Evolutionary conservation across 2,329 filamentous ascomycete genomes (phyloP), one percentile per base, ranked within the genome.

Genomic region (Claviceps quebecensis): DNA sequence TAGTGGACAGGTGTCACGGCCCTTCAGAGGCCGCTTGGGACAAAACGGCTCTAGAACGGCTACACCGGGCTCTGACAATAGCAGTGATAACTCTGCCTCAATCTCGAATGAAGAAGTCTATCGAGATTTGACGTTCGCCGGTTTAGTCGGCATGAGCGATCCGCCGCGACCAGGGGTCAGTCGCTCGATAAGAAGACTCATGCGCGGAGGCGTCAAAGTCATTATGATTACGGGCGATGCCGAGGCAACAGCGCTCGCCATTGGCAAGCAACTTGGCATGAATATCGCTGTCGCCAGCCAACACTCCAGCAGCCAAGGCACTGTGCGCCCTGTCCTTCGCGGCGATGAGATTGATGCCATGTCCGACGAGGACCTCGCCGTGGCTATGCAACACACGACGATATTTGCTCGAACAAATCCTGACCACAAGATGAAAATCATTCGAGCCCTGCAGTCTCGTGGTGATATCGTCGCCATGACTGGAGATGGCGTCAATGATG

Each of bases 221-320:
- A 94, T 98, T 59, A 98, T 98, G 93, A 97, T 98, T 58, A 98
- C 93, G 9, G 93, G 93, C 53, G 93, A 98, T 66, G 88, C 93
- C 16, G 89, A 97, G 65, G 88, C 88, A 1, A 98, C 93, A 2
- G 93, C 93, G 2, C 75, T 96, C 45, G 93, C 93, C 0, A 97
- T 98, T 63, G 93, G 87, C 34, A 87, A 80, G 67, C 91, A 95
- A 62, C 76, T 98, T n/a, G 93, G 93, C 41, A 98, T 98, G 87
- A 81, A 83, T 2, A 80, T 97, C 52, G 77, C 75, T 11, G 66
- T 69, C 50, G 72, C 72, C 56, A 77, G 68, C 54, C 76, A 68
- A 55, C 74, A 74, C 61, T 71, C 67, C 44, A 67, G 67, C 53
- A 76, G 75, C 63, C 75, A 81, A 68, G 69, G 77, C 60, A 72